Conservation (phyloP, 371 early-diverging fungal genomes). For the Sporodiniella umbellata region DNA sequence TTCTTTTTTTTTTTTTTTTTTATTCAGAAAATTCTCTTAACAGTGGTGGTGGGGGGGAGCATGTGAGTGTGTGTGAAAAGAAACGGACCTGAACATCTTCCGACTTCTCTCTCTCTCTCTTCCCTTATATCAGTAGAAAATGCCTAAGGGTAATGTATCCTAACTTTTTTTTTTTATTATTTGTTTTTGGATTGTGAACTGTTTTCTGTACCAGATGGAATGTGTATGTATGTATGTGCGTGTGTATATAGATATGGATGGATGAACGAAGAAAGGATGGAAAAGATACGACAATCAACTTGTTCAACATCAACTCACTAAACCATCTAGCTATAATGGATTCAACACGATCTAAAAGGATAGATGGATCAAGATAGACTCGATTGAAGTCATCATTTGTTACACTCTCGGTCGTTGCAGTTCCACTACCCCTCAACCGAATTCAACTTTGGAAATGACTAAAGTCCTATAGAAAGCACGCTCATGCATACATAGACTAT, state of each 20-base stretch:
- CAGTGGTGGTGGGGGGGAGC: not conserved
- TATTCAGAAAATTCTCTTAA: not conserved
- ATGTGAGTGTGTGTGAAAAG: not conserved
- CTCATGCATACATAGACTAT: not conserved
- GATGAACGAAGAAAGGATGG: constrained; percentile 21
- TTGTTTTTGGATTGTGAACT: not conserved
- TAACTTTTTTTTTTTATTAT: not conserved
- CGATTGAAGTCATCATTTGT: not conserved
- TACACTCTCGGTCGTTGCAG: too few relatives aligned
- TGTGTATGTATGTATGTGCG: not conserved
- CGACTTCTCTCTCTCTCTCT: constrained; percentile 7
- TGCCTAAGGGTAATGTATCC: constrained; percentile 15
- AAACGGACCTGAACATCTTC: not conserved
- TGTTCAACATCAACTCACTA: not conserved
- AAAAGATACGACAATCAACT: not conserved
- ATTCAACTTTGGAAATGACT: not conserved
- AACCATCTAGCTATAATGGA: not conserved
- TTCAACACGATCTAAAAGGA: too few relatives aligned
- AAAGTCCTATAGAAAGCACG: not conserved
- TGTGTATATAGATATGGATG: not conserved
- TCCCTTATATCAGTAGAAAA: constrained; percentile 13
- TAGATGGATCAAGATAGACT: not conserved
- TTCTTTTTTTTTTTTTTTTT: too few relatives aligned
- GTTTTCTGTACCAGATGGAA: too few relatives aligned
- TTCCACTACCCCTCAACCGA: too few relatives aligned